Evolutionary conservation across 805 yeast species (phyloP), one percentile per base, ranked within the genome.

Genomic region (Teunomyces gatunensis): DNA sequence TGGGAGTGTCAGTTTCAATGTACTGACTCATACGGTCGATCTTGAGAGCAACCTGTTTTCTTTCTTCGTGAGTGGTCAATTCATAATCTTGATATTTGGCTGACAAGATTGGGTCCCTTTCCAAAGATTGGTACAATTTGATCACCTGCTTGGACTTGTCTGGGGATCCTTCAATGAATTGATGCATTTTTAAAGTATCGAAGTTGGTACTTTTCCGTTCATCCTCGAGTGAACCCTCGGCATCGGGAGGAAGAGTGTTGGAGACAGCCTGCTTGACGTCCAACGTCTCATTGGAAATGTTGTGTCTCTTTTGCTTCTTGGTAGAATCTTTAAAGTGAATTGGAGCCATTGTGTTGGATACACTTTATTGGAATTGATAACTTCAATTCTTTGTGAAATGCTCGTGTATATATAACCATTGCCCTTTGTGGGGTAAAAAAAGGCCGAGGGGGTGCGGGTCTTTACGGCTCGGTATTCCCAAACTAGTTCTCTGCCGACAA

Each of bases 81-180:
- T 71, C 75, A 54, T 68, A 71, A 54, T 71, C 69, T 21, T 53
- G 47, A 47, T 56, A 57, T 18, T 55, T 54, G 15, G 71, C 59
- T 7, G 58, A 58, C 45, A 71, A 59, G 25, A 69, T 54, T 0
- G 74, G 71, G 54, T 71, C 75, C 37, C 75, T 54, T 56, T 71
- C 76, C 50, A 71, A 57, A 25, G 63, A 58, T 55, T 61, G 64
- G 56, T 60, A 64, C 40, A 71, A 57, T 21, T 56, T 54, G 45
- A 63, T 50, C 37, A 68, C 54, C 48, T 60, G 51, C 39, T 52
- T 47, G 4, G 74, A 64, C 47, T 67, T 68, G 47, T 69, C 69
- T 13, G 58, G 56, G 9, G 67, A 55, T 23, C 78, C 78, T 53
- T 73, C 78, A 50, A 73, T 64, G 48, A 73, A 67, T 43, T 66